A percentile compares a stretch with the other conserved stretches of the same genome.
phyloP scores from a whole-genome alignment of 2,329 filamentous ascomycete species.

The Bipolaris sorokiniana region DNA sequence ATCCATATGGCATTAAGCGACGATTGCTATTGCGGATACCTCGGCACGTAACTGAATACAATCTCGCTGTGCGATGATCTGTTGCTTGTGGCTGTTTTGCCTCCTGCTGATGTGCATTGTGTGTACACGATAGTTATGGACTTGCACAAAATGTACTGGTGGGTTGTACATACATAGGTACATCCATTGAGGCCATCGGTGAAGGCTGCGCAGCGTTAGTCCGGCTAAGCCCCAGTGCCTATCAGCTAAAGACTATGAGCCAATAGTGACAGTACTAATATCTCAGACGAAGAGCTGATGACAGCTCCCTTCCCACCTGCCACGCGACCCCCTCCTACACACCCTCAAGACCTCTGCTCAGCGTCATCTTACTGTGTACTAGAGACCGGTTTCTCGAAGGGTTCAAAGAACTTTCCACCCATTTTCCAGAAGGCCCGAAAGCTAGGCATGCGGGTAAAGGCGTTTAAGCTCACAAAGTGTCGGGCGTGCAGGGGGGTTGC shows the following conservation, averaged over 20 bases:
- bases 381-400: slow-evolving; percentile 6
- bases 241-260: background rate
- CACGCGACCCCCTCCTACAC: background rate
- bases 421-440: slow-evolving; percentile 14
- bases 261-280: background rate
- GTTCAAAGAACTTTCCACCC: slow-evolving; percentile 2
- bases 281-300: background rate
- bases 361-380: background rate
- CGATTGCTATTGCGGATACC: background rate
- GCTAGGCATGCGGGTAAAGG: slow-evolving; percentile 11
- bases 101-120: background rate
- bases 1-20: background rate
- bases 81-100: background rate
- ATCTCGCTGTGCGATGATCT: background rate
- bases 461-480: slow-evolving; percentile 3
- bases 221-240: slow-evolving; percentile 3
- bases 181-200: background rate
- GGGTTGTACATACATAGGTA: background rate
- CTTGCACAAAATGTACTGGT: background rate
- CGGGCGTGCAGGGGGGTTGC: slow-evolving; percentile 1
- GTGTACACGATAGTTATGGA: background rate
- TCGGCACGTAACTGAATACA: background rate
- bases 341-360: background rate
- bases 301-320: background rate
- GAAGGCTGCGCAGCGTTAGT: background rate